These are phyloP conservation scores for Blastobotrys proliferans DNA, from an alignment of 1,139 yeast genomes.

Conservation along the genomic window DNA sequence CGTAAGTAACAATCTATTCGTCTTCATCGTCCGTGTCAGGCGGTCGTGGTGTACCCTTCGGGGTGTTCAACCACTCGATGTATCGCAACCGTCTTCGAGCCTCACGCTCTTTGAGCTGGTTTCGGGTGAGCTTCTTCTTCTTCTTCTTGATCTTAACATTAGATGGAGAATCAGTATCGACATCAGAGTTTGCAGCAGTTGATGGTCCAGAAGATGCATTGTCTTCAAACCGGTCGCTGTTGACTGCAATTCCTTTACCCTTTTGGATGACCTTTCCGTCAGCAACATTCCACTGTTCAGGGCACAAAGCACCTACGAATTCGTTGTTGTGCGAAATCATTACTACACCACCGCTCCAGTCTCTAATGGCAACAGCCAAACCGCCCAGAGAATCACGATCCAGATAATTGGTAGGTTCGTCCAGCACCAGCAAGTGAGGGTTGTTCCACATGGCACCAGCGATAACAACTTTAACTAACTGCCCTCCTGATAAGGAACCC, in stretches of 20 bases:
- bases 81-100: conserved; percentile 93
- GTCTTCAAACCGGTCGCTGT: conserved; percentile 76
- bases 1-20: conserved; percentile 10
- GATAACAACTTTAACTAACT: conserved; percentile 94
- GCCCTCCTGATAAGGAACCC: conserved; percentile 97
- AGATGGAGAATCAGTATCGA: conserved; percentile 73
- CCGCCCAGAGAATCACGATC: conserved; percentile 98
- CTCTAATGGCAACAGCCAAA: conserved; percentile 92
- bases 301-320: conserved; percentile 95
- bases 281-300: conserved; percentile 97
- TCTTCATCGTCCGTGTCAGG: conserved; percentile 91
- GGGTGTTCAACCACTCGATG: conserved; percentile 90
- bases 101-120: conserved; percentile 85
- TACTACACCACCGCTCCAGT: conserved; percentile 97
- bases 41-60: conserved; percentile 97
- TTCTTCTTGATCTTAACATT: conserved; percentile 80
- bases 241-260: conserved; percentile 74
- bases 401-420: conserved; percentile 97
- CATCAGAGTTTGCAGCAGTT: conserved; percentile 29
- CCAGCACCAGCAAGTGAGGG: conserved; percentile 95
- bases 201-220: conserved; percentile 26
- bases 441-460: conserved; percentile 99
- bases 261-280: conserved; percentile 85
- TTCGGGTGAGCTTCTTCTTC: conserved; percentile 94
- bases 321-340: conserved; percentile 98